Conservation (phyloP, 306 rosid species). For the Hippophae tibetana region DNA sequence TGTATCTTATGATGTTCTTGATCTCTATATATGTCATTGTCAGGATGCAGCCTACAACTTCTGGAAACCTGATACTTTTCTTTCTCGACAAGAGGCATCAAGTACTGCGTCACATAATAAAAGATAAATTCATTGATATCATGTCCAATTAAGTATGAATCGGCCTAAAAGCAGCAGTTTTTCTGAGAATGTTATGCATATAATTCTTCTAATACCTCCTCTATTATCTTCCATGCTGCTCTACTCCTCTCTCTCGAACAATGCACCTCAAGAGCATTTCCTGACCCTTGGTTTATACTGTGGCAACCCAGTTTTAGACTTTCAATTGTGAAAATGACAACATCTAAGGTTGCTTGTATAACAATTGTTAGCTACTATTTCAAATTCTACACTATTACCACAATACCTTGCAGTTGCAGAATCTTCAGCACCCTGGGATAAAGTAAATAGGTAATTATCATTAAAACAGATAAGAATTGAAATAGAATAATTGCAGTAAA, state of each 20-base stretch:
- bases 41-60: constrained; percentile 65
- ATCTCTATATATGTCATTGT: constrained; percentile 71
- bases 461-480: too few species aligned
- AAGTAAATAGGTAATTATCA: neutral
- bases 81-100: constrained; percentile 69
- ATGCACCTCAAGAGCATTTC: constrained; percentile 46
- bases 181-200: neutral
- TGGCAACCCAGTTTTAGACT: constrained; percentile 19
- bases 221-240: constrained; percentile 65
- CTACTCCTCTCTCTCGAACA: constrained; percentile 90
- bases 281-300: constrained; percentile 28
- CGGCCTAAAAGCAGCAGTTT: neutral
- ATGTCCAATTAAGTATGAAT: constrained; percentile 1
- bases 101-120: constrained; percentile 50
- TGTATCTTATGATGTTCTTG: constrained; percentile 79
- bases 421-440: constrained; percentile 39
- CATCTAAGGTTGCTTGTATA: neutral
- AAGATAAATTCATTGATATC: neutral
- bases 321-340: neutral
- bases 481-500: too few species aligned
- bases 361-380: neutral
- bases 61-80: constrained; percentile 51
- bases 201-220: constrained; percentile 37
- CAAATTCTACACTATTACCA: constrained; percentile 1
- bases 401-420: constrained; percentile 53